Evolutionary conservation across 2,329 filamentous ascomycete species (phyloP).

Genomic region (Aspergillus terreus): DNA sequence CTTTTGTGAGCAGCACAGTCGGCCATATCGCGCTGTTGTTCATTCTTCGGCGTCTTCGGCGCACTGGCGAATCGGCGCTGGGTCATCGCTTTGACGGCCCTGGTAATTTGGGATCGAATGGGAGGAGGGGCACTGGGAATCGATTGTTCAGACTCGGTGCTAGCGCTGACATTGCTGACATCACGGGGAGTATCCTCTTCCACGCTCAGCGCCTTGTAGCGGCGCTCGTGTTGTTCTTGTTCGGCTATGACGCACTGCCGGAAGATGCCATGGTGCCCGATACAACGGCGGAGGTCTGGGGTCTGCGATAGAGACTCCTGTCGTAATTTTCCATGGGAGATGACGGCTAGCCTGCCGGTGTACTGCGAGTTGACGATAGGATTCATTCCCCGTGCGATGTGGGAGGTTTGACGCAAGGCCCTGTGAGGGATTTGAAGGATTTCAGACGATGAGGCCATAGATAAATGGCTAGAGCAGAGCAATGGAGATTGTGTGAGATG

Average conservation of each 20-base stretch:
- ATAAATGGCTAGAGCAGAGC: neutral
- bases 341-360: neutral
- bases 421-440: neutral
- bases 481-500: neutral
- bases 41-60: neutral
- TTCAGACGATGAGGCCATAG: neutral
- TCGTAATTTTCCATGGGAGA: conserved; percentile 14
- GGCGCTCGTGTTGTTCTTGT: conserved; percentile 7
- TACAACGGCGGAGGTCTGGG: conserved; percentile 14
- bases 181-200: neutral
- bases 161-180: neutral
- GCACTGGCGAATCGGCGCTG: neutral
- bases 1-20: neutral
- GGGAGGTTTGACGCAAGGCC: neutral
- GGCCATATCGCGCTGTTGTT: neutral
- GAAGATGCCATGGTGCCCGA: conserved; percentile 15
- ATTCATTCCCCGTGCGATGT: neutral
- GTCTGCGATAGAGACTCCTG: conserved; percentile 9
- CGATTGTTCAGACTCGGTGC: neutral
- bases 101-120: conserved; percentile 9
- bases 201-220: neutral
- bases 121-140: neutral
- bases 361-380: neutral
- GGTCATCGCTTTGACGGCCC: conserved; percentile 11
- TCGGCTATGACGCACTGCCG: conserved; percentile 11